Base-by-base conservation (phyloP, 306 rosid genomes). In the Senna tora region DNA sequence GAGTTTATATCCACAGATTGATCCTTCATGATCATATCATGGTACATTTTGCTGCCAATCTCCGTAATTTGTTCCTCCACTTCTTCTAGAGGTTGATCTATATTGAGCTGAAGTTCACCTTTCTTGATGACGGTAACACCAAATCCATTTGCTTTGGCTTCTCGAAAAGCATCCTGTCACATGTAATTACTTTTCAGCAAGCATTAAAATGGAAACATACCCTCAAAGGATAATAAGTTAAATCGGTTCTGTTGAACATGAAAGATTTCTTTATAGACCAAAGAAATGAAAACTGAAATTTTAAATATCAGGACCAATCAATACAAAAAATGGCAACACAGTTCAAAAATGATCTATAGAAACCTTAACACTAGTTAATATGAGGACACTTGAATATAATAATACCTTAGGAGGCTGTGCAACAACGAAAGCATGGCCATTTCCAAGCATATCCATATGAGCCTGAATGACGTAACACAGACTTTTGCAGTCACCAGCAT, bases 41-140 rank as follows among this genome's bases (percentile, higher is more conserved):
- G 98, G 82, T 94, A 91, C 57, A 94, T 79, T 87, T 94, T 94
- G 88, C 98, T 87, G 59, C 98, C 98, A 56, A 94, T 89, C 78
- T 94, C 98, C 15, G 77, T 39, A 63, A 91, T 84, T 65, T 87
- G 85, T 65, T 94, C 97, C 74, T 94, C 98, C 80, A 85, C 96
- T 81, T 91, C 97, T 83, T 91, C 97, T 46, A 94, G 76, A 42
- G 92, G 71, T 82, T 84, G 90, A 80, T 94, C 98, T 80, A 94
- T 91, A 39, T 89, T 78, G 78, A 91, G 96, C 78, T 87, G 72
- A 83, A 94, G 88, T 81, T 91, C 97, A 15, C 95, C 96, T 84
- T 89, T 89, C 75, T 86, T 89, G 77, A 94, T 86, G 74, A 91
- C 98, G 15, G 92, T 91, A 21, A 91, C 91, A 56, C 90, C 85